Base-by-base conservation (phyloP, 306 rosid genomes). In the Prunus kanzakura region DNA sequence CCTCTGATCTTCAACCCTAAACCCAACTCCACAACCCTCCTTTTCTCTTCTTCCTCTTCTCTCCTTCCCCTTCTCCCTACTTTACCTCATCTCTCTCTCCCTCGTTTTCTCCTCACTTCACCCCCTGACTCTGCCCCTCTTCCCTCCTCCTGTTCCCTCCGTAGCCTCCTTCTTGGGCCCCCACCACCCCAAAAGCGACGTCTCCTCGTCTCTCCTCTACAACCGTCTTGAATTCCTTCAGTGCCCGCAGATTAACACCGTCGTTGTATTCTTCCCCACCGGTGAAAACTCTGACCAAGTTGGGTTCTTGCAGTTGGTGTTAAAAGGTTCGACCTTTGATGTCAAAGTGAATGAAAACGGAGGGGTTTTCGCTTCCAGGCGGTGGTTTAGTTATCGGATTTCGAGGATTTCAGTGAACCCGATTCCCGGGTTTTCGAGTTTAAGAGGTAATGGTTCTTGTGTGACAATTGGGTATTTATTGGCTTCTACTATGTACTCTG, bases 1-100 rank as follows among this genome's bases (percentile, higher is more conserved):
- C 96, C 98, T 20, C 90, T 90, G 22, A 6, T 80, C 67, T 93
- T 93, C 74, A 88, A 85, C 77, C 93, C 95, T 1, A 46, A 69
- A 25, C 84, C 87, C 65, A 9, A 60, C 6, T 45, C 91, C 0
- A 71, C 78, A 4, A 64, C 78, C 11, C 64, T 6, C 67, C 72
- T 93, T 25, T 79, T 83, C 61, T 81, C 91, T 23, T 81, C 91
- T 32, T 88, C 86, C 16, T 32, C 85, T 0, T 82, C 87, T 67
- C 76, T 86, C 25, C 38, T 82, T 6, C 88, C 85, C 13, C 11
- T 73, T 66, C 74, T 54, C 84, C 50, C 83, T 84, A 52, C 77
- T 66, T 35, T 58, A 83, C 25, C 81, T 18, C 64, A 62, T 63
- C 75, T 79, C 38, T 68, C 84, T 46, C 88, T 80, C 64, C 78